These are phyloP conservation scores for Mucor piriformis DNA, from an alignment of 371 early-diverging fungal species.

Conservation along the genomic window DNA sequence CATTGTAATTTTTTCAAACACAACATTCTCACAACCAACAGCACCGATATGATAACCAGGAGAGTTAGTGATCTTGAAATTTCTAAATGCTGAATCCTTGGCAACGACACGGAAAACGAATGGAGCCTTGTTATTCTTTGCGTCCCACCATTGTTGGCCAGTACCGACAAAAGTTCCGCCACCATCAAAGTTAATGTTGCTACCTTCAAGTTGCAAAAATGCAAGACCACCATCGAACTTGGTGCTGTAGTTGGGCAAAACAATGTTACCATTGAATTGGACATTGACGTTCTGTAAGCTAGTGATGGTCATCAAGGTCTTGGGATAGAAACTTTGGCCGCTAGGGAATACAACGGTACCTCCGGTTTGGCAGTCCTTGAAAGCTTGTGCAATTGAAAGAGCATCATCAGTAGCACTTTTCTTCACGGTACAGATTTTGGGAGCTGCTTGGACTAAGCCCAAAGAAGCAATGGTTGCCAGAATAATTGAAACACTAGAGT, in stretches of 20 bases:
- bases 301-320: conserved; percentile 19
- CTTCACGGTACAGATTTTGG: background rate
- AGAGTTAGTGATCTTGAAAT: conserved; percentile 33
- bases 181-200: conserved; percentile 27
- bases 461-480: background rate
- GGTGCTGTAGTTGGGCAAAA: conserved; percentile 28
- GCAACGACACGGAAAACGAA: conserved; percentile 33
- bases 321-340: conserved; percentile 31
- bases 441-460: conserved; percentile 9
- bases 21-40: conserved; percentile 27
- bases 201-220: conserved; percentile 30
- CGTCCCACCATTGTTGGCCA: conserved; percentile 43
- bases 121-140: conserved; percentile 32
- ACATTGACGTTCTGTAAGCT: conserved; percentile 32
- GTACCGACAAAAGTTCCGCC: conserved; percentile 28
- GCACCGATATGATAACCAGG: conserved; percentile 37
- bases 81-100: conserved; percentile 36
- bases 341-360: conserved; percentile 35
- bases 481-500: background rate
- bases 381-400: conserved; percentile 29
- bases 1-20: conserved; percentile 29
- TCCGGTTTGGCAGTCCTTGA: conserved; percentile 32
- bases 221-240: conserved; percentile 28
- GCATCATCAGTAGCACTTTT: conserved; percentile 22
- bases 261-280: conserved; percentile 31